Evolutionary conservation across 1,284 basidiomycete species (phyloP), one percentile per base, ranked within the genome.

Genomic region (Austroboletus niveus): DNA sequence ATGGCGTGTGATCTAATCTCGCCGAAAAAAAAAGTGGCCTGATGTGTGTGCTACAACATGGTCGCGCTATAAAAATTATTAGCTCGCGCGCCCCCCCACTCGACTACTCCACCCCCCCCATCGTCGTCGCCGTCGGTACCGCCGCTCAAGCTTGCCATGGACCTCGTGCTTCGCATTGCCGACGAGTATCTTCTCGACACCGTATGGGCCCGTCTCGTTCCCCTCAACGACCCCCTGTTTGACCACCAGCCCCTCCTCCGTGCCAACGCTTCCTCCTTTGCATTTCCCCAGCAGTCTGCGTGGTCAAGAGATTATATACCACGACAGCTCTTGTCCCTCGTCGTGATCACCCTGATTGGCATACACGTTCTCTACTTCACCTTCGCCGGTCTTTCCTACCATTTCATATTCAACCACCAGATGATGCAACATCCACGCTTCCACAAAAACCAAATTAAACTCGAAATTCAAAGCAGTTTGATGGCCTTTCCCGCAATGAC

Each of bases 351-450:
- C 8, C 75, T 92, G 54, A 62, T 92, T 54, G 94, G 93, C 56
- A 92, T 94, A 49, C 80, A 87, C 61, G 36, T 84, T 42, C 78
- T 95, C 47, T 95, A 99, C 73, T 96, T 98, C 72, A 52, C 86
- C 40, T 90, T 97, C 64, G 94, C 94, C 27, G 75, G 79, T 30
- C 67, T 94, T 11, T 93, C 93, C 5, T 99, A 94, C 74, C 76
- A 74, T 51, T 88, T 80, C 71, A 82, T 99, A 55, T 99, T 98
- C 81, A 95, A 99, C 74, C 89, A 94, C 63, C 85, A 95, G 24
- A 93, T 99, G 85, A 94, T 94, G 85, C 82, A 83, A 45, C 96
- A 99, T 73, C 97, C 96, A 0, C 82, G 89, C 31, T 99, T 95
- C 76, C 78, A 97, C 48, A 89, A 92, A 65, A 82, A 92, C 64